phyloP scores from a whole-genome alignment of 148 eudicot genomes.

The Amaranthus hypochondriacus region DNA sequence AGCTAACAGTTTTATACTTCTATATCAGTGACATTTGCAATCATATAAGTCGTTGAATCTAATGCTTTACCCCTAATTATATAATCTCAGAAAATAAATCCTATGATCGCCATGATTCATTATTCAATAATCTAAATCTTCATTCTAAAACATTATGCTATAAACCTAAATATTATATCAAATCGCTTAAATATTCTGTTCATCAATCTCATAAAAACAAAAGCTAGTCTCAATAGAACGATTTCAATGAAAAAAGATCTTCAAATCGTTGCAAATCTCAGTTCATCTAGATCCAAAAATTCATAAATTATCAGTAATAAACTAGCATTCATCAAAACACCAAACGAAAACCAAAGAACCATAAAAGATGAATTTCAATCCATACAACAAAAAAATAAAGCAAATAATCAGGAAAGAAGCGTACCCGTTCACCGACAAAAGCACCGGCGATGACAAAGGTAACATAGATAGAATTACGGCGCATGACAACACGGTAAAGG shows the following conservation, averaged over 20 bases:
- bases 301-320: not conserved
- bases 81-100: not conserved
- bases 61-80: not conserved
- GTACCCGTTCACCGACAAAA: slow-evolving; percentile 62
- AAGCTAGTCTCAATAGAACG: no score
- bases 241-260: not conserved
- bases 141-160: no score
- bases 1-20: not conserved
- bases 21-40: not conserved
- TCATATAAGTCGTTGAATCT: not conserved
- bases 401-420: not conserved
- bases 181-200: no score
- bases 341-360: not conserved
- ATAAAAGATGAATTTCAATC: not conserved
- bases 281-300: not conserved
- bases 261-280: not conserved
- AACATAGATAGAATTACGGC: slow-evolving; percentile 72
- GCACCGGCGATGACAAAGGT: slow-evolving; percentile 86
- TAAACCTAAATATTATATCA: no score
- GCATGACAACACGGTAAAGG: slow-evolving; percentile 60
- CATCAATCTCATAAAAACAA: no score
- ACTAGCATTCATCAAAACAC: not conserved
- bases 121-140: no score
- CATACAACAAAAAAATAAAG: not conserved
- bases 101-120: no score